Base-by-base conservation (phyloP, 1,284 basidiomycete species). In the Marasmius tenuissimus region DNA sequence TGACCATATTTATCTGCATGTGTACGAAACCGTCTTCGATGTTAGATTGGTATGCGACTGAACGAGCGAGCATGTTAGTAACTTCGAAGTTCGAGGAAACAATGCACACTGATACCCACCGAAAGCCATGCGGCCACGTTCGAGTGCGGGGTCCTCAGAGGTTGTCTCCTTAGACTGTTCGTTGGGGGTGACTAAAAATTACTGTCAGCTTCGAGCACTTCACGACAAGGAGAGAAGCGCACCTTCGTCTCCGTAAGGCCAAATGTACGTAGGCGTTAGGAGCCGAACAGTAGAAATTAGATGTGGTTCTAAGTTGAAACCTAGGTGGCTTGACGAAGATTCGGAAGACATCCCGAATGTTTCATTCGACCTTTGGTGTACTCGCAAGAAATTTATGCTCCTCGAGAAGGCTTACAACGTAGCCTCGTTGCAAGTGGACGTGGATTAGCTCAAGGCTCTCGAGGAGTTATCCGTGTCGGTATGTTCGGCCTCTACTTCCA, bases 201-300 rank as follows among this genome's bases (percentile, higher is more conserved):
- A 42, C 48, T n/a, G 16, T 9, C 6, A 18, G 49, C 9, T 42
- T 14, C n/a, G 22, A 6, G 18, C 3, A 48, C 4, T 27, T 27
- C 27, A 27, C 27, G 27, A 27, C n/a, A 62, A 35, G 49, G 18
- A 48, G 16, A 22, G 39, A 27, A 27, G 33, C 51, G 11, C 38
- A 65, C 64, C 70, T 66, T 78, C 76, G 5, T 74, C 73, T 18
- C 77, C 78, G 55, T 76, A 80, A n/a, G n/a, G n/a, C 27, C 2
- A 27, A 27, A 27, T 27, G 27, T 27, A 27, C 27, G 27, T 27
- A 27, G 27, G 27, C 27, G 4, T 27, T 4, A 27, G 27, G 27
- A 27, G 27, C 27, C 27, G 27, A 27, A 27, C 27, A 2, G 27
- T 27, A 27, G 4, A 27, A 27, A 2, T 27, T 4, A 27, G 27